Evolutionary conservation across 2,329 filamentous ascomycete species (phyloP).

Genomic region (Alternaria ethzedia): DNA sequence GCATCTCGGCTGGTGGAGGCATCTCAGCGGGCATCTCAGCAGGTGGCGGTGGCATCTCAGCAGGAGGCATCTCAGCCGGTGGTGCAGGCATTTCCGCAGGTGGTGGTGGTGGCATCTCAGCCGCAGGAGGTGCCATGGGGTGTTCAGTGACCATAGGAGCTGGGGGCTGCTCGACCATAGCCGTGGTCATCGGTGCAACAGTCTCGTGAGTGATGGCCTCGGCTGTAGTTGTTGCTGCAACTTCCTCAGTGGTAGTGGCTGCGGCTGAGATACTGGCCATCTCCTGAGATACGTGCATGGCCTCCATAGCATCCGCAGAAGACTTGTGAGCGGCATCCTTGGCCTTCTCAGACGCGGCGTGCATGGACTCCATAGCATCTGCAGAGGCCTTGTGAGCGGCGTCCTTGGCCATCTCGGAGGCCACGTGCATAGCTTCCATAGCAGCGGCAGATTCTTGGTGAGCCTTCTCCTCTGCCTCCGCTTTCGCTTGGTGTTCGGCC

Average conservation of each 20-base stretch:
- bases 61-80: background rate
- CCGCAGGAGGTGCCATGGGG: background rate
- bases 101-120: background rate
- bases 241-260: conserved; percentile 1
- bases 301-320: conserved; percentile 17
- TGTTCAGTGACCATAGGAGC: conserved; percentile 2
- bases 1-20: background rate
- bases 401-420: conserved; percentile 14
- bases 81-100: background rate
- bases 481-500: conserved; percentile 11
- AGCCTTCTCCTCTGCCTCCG: conserved; percentile 9
- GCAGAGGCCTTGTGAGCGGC: conserved; percentile 16
- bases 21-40: background rate
- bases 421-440: conserved; percentile 17
- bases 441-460: conserved; percentile 17
- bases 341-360: conserved; percentile 10
- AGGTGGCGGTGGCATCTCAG: background rate
- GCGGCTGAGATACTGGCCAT: conserved; percentile 13
- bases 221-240: conserved; percentile 2
- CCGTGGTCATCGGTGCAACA: conserved; percentile 1
- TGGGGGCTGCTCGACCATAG: background rate
- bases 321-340: conserved; percentile 15
- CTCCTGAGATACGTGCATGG: conserved; percentile 17
- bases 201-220: conserved; percentile 10
- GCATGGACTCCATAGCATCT: conserved; percentile 23